Conservation (phyloP, 2,329 filamentous ascomycete genomes). For the Graphiopsis chlorocephala region DNA sequence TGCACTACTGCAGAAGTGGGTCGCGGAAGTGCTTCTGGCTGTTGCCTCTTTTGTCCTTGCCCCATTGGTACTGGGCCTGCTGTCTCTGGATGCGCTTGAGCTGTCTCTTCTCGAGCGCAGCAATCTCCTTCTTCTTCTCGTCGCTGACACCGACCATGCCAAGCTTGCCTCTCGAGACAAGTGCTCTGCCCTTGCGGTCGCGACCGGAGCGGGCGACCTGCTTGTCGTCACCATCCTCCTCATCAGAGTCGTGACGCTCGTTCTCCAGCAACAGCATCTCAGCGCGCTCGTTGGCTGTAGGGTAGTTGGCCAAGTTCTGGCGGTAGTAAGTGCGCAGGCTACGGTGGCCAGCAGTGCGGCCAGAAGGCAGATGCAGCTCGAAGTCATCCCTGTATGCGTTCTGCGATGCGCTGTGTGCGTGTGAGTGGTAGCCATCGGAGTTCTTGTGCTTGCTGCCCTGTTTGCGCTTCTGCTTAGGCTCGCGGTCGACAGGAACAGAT, state of each 20-base stretch:
- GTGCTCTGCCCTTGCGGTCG: constrained; percentile 35
- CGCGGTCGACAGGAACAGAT: constrained; percentile 71
- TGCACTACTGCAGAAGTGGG: constrained; percentile 38
- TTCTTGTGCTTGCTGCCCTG: constrained; percentile 69
- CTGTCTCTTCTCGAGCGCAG: constrained; percentile 65
- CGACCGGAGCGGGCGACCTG: constrained; percentile 35
- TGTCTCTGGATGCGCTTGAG: constrained; percentile 59
- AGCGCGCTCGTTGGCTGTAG: constrained; percentile 71
- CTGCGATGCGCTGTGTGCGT: constrained; percentile 64
- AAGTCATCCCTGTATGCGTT: constrained; percentile 89
- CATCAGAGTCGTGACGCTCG: constrained; percentile 45
- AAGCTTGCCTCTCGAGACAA: constrained; percentile 63
- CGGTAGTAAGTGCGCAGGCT: constrained; percentile 84
- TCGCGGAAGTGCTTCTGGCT: constrained; percentile 73
- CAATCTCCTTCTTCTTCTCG: constrained; percentile 68
- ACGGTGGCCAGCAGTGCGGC: constrained; percentile 84
- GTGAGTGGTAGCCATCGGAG: constrained; percentile 75
- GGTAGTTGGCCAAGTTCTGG: constrained; percentile 86
- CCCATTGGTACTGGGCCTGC: constrained; percentile 59
- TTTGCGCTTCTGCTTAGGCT: constrained; percentile 68
- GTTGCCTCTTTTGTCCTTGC: constrained; percentile 71
- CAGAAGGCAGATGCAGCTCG: constrained; percentile 88
- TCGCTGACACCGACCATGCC: constrained; percentile 77
- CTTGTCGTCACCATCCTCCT: constrained; percentile 42
- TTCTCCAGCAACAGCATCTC: constrained; percentile 61